A percentile compares a stretch with the other conserved stretches of the same genome.
These are phyloP conservation scores for Carex littledalei DNA, from an alignment of 176 grass and related monocot species.

Conservation along the genomic window DNA sequence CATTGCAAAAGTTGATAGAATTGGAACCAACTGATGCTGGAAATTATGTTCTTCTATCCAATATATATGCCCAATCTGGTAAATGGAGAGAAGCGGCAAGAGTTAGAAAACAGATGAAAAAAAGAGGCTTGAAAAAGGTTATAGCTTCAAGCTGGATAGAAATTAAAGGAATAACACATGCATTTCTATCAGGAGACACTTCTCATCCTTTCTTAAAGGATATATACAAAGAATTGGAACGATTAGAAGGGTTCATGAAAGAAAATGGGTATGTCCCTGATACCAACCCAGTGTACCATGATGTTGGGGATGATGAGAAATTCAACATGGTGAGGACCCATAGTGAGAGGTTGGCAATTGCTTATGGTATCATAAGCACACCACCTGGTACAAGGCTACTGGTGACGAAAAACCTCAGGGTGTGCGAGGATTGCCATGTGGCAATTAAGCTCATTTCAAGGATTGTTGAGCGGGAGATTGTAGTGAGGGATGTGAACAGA, in stretches of 20 bases:
- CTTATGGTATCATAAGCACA: slow-evolving; percentile 75
- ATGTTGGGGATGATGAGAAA: slow-evolving; percentile 75
- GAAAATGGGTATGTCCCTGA: slow-evolving; percentile 64
- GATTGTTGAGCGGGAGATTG: slow-evolving; percentile 56
- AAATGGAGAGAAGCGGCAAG: slow-evolving; percentile 64
- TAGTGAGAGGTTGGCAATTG: slow-evolving; percentile 69
- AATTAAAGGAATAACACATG: slow-evolving; percentile 54
- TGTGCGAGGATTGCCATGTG: slow-evolving; percentile 73
- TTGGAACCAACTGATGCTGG: slow-evolving; percentile 69
- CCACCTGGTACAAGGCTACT: slow-evolving; percentile 57
- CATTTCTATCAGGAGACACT: slow-evolving; percentile 64
- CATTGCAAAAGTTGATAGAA: slow-evolving; percentile 62
- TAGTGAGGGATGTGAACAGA: slow-evolving; percentile 78
- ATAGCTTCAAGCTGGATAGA: slow-evolving; percentile 81
- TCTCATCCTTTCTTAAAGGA: slow-evolving; percentile 61
- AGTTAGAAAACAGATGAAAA: slow-evolving; percentile 55
- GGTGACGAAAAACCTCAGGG: slow-evolving; percentile 66
- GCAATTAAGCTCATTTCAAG: slow-evolving; percentile 73
- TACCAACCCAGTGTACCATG: slow-evolving; percentile 58
- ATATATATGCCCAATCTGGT: slow-evolving; percentile 67
- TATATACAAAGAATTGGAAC: slow-evolving; percentile 57
- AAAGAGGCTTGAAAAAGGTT: slow-evolving; percentile 62
- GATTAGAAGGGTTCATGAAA: slow-evolving; percentile 60
- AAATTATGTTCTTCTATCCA: slow-evolving; percentile 74
- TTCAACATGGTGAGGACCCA: slow-evolving; percentile 56